Conservation (phyloP, 495 filamentous ascomycete species). For the Ramalina peruviana region DNA sequence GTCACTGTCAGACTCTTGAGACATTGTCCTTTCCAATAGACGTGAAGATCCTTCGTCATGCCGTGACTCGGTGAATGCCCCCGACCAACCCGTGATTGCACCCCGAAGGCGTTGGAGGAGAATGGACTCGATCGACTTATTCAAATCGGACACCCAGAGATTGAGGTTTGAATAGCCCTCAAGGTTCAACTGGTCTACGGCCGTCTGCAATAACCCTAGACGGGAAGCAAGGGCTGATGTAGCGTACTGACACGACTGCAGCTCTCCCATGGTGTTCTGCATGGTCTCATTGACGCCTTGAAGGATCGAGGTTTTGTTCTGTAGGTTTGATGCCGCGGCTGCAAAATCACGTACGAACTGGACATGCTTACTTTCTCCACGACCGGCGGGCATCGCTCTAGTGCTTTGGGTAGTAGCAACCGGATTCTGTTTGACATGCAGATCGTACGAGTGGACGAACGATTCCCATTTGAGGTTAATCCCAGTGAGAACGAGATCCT, state of each 20-base stretch:
- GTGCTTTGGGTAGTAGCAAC: constrained; percentile 23
- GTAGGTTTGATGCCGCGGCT: constrained; percentile 65
- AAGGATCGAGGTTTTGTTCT: constrained; percentile 68
- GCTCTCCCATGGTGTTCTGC: constrained; percentile 63
- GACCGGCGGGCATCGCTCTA: constrained; percentile 37
- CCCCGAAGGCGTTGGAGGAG: constrained; percentile 63
- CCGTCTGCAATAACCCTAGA: constrained; percentile 71
- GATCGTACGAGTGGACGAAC: constrained; percentile 89
- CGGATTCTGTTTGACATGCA: constrained; percentile 62
- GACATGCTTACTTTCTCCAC: constrained; percentile 80
- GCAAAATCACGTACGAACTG: constrained; percentile 93
- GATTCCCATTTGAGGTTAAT: constrained; percentile 89
- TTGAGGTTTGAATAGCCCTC: constrained; percentile 87
- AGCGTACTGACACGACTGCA: constrained; percentile 78
- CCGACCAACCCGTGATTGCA: constrained; percentile 73
- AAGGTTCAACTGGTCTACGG: constrained; percentile 88
- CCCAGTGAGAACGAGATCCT: constrained; percentile 68
- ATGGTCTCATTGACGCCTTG: constrained; percentile 68
- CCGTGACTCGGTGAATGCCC: constrained; percentile 55
- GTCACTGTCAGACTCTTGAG: constrained; percentile 23
- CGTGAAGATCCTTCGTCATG: constrained; percentile 29
- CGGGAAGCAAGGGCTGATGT: constrained; percentile 57
- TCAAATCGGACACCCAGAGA: constrained; percentile 77
- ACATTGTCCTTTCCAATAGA: constrained; percentile 4
- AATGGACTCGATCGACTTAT: constrained; percentile 64